Evolutionary conservation across 164 flowering plant genomes (phyloP).

Genomic region (Chloranthus sessilifolius): DNA sequence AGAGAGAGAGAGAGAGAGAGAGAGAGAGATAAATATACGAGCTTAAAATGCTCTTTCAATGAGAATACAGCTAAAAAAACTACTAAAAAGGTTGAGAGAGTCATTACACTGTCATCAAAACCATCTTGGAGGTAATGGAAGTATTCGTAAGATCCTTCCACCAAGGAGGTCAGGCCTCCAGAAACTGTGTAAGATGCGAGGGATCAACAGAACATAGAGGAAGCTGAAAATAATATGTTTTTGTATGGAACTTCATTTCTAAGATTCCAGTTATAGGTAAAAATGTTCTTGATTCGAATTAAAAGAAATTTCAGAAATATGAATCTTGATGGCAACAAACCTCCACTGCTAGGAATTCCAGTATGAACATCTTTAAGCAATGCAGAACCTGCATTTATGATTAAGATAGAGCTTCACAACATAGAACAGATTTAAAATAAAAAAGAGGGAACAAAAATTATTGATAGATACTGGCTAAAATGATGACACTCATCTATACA

Average conservation of each 20-base stretch:
- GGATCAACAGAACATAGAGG: not conserved
- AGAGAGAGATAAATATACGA: too few relatives aligned
- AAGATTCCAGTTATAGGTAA: too few relatives aligned
- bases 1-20: slow-evolving; percentile 6
- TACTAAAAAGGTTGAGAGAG: slow-evolving; percentile 3
- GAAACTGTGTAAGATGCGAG: slow-evolving; percentile 67
- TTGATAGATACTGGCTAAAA: not conserved
- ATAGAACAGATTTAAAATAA: slow-evolving; percentile 2
- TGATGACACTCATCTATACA: not conserved
- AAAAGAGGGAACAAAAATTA: too few relatives aligned
- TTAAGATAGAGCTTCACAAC: slow-evolving; percentile 1
- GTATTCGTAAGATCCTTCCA: slow-evolving; percentile 94
- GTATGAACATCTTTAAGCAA: slow-evolving; percentile 85
- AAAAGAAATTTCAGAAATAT: slow-evolving; percentile 3
- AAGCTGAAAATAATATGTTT: too few relatives aligned
- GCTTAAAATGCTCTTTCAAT: too few relatives aligned
- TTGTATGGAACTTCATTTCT: too few relatives aligned
- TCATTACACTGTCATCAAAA: slow-evolving; percentile 80
- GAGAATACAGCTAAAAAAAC: not conserved
- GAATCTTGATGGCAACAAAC: slow-evolving; percentile 31
- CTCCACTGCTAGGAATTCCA: slow-evolving; percentile 80
- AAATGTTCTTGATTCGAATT: too few relatives aligned
- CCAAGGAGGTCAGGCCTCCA: slow-evolving; percentile 61
- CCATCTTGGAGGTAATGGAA: slow-evolving; percentile 93
- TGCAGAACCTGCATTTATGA: slow-evolving; percentile 39